Base-by-base conservation (phyloP, 2,329 filamentous ascomycete species). In the Periglandula ipomoeae region DNA sequence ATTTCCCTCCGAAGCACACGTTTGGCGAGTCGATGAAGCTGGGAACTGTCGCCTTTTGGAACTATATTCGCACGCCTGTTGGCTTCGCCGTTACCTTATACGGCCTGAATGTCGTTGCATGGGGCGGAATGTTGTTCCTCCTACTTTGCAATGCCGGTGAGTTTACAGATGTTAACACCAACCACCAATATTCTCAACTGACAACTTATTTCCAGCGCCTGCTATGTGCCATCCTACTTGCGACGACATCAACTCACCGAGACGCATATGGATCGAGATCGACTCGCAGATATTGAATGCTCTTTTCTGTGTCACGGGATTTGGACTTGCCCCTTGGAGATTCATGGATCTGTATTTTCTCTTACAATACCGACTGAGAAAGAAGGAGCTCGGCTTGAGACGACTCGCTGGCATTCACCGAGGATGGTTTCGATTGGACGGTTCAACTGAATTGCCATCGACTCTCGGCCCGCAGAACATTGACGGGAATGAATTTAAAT, bases 41-140 rank as follows among this genome's bases (percentile, higher is more conserved):
- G 46, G 79, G 76, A 2, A 59, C 82, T 11, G 69, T 73, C 24
- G 75, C 78, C 0, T 87, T 86, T 60, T 84, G 81, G 79, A 76
- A 79, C 46, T 95, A 88, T 70, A 79, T 85, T 57, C 70, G 78
- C 34, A 94, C 87, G 0, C 85, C 85, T 0, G 65, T 86, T 48
- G 88, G 89, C 3, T 89, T 93, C 61, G 70, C 87, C 47, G 78
- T 91, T 37, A 85, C 82, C 2, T 64, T 95, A 5, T 95, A 94
- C 65, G 81, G 84, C 11, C 75, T 93, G 50, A 90, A 91, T 54
- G 78, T 95, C 19, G 79, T 95, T 9, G 89, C 86, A 0, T 95
- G 89, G 89, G 89, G 89, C 46, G 88, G 85, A 50, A 95, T 95
- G 89, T 74, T 95, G 30, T 94, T 95, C 67, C 71, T 95, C 17